These are phyloP conservation scores for Volvox africanus DNA, from an alignment of 139 green algal species.

Conservation along the genomic window DNA sequence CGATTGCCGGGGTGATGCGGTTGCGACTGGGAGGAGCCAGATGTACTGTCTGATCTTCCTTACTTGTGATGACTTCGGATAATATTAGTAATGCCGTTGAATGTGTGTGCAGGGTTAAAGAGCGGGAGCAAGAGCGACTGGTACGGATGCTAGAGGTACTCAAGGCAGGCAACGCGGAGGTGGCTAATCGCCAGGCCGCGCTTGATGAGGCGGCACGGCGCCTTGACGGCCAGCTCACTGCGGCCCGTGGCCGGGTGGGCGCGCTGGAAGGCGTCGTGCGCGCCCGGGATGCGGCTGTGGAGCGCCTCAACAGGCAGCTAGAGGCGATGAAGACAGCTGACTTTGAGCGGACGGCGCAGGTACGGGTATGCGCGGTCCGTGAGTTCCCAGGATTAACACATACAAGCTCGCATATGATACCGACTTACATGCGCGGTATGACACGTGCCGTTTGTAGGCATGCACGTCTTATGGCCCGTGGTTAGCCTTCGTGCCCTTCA, in stretches of 20 bases:
- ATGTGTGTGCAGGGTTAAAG: conserved; percentile 50
- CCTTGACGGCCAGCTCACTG: conserved; percentile 24
- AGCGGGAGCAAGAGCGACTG: conserved; percentile 56
- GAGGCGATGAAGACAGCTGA: conserved; percentile 29
- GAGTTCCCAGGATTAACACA: too few relatives aligned
- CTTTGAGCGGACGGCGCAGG: conserved; percentile 37
- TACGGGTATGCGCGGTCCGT: background rate
- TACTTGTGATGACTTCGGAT: background rate
- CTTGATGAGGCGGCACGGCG: conserved; percentile 39
- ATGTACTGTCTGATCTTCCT: too few relatives aligned
- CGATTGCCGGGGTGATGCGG: background rate
- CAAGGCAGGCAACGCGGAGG: conserved; percentile 31
- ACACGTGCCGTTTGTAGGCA: too few relatives aligned
- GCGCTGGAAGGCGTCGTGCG: conserved; percentile 51
- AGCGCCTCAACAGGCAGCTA: conserved; percentile 46
- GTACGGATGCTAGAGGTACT: conserved; percentile 34
- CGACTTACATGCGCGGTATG: too few relatives aligned
- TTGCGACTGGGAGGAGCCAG: too few relatives aligned
- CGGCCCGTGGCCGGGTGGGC: background rate
- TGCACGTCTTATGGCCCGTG: too few relatives aligned
- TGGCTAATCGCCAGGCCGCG: background rate
- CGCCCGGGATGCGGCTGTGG: conserved; percentile 41
- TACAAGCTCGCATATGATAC: too few relatives aligned
- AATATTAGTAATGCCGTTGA: background rate
- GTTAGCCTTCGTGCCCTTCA: too few relatives aligned